Evolutionary conservation across 495 filamentous ascomycete genomes (phyloP).

Genomic region (Trichodelitschia bisporula): DNA sequence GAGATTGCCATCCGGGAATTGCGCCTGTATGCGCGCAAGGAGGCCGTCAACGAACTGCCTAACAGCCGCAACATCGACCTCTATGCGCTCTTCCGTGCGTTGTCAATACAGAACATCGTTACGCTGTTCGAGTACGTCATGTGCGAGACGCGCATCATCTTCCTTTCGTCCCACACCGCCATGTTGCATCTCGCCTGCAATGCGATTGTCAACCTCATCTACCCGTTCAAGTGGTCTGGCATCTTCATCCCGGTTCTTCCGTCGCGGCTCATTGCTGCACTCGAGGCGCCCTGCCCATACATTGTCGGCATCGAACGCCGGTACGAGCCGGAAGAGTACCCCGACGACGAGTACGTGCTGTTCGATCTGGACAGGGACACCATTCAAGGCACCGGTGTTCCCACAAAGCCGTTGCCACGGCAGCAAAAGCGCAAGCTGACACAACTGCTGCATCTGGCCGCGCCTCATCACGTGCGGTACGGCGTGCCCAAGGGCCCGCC

Average conservation of each 20-base stretch:
- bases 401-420: conserved; percentile 52
- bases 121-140: conserved; percentile 83
- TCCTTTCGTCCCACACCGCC: conserved; percentile 80
- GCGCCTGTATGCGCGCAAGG: conserved; percentile 75
- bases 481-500: conserved; percentile 78
- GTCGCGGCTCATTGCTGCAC: conserved; percentile 60
- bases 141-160: conserved; percentile 83
- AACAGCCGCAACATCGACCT: conserved; percentile 81
- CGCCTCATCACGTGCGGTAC: conserved; percentile 69
- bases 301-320: conserved; percentile 87
- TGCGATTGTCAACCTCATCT: conserved; percentile 61
- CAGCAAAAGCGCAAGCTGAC: conserved; percentile 77
- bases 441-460: conserved; percentile 69
- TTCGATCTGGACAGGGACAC: conserved; percentile 80
- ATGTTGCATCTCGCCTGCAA: conserved; percentile 87
- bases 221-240: conserved; percentile 76
- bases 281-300: conserved; percentile 91
- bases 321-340: conserved; percentile 77
- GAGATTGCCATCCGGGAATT: conserved; percentile 79
- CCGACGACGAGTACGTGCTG: conserved; percentile 89
- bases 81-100: conserved; percentile 71
- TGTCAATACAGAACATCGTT: conserved; percentile 78
- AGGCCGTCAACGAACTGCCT: conserved; percentile 82
- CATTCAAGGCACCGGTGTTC: conserved; percentile 55
- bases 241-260: conserved; percentile 86